Conservation (phyloP, 2,329 filamentous ascomycete species). For the Phyllosticta paracitricarpa region DNA sequence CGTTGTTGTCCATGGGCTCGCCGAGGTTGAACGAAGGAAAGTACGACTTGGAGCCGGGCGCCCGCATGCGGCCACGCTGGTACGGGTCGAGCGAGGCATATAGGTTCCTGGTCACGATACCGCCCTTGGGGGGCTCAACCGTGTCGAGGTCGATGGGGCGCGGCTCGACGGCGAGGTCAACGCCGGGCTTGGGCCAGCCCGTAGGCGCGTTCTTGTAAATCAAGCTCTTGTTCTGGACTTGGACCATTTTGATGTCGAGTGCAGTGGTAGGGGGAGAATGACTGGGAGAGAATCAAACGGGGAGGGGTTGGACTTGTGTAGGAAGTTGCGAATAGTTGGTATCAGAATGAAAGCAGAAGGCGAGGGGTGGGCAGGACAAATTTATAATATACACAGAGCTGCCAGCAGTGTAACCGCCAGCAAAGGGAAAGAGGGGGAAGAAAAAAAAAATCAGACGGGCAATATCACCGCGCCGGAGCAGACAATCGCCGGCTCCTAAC, state of each 20-base stretch:
- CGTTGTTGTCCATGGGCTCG: slow-evolving; percentile 54
- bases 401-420: not conserved
- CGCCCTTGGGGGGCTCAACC: slow-evolving; percentile 49
- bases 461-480: not conserved
- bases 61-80: slow-evolving; percentile 69
- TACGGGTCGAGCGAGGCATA: slow-evolving; percentile 78
- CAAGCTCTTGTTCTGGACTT: slow-evolving; percentile 57
- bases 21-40: slow-evolving; percentile 50
- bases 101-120: slow-evolving; percentile 59
- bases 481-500: not conserved
- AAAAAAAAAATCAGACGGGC: not conserved
- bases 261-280: not conserved
- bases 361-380: not conserved
- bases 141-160: slow-evolving; percentile 58
- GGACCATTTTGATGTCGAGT: slow-evolving; percentile 30
- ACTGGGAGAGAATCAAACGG: not conserved
- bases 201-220: slow-evolving; percentile 61
- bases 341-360: not conserved
- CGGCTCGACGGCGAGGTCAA: slow-evolving; percentile 60
- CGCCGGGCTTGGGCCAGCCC: slow-evolving; percentile 57
- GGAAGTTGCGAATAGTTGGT: not conserved
- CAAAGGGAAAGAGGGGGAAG: not conserved
- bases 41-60: slow-evolving; percentile 56
- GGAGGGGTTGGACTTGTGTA: not conserved
- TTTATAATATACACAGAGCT: not conserved